phyloP scores from a whole-genome alignment of 495 filamentous ascomycete species.

The Hyaloscypha hepaticicola region DNA sequence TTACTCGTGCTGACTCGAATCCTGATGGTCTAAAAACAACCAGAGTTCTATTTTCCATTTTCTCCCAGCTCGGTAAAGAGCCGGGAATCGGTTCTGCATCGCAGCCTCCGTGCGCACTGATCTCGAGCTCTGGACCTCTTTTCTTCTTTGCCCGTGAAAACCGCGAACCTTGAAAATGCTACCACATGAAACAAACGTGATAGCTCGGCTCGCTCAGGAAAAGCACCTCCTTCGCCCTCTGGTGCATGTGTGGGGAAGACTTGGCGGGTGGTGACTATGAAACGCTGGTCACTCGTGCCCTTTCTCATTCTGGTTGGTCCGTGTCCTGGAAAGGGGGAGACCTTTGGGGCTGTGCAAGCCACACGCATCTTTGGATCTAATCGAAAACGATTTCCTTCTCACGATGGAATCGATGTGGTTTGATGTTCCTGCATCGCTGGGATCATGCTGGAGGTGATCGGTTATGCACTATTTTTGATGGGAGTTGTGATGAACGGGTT shows the following conservation, averaged over 20 bases:
- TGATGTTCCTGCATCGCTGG: background rate
- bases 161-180: background rate
- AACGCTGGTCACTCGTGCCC: background rate
- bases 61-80: background rate
- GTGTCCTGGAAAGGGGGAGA: background rate
- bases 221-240: no score
- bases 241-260: background rate
- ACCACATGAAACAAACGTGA: slow-evolving; percentile 10
- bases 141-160: background rate
- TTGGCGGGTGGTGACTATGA: background rate
- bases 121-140: background rate
- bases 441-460: background rate
- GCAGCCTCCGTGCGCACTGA: background rate
- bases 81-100: background rate
- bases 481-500: background rate
- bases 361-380: background rate
- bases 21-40: background rate
- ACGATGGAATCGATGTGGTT: no score
- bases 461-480: background rate
- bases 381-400: background rate
- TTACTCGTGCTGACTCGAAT: background rate
- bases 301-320: background rate
- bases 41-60: background rate
- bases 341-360: background rate
- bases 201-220: background rate